These are phyloP conservation scores for Colletotrichum tropicicola DNA, from an alignment of 2,329 filamentous ascomycete genomes.

Conservation along the genomic window DNA sequence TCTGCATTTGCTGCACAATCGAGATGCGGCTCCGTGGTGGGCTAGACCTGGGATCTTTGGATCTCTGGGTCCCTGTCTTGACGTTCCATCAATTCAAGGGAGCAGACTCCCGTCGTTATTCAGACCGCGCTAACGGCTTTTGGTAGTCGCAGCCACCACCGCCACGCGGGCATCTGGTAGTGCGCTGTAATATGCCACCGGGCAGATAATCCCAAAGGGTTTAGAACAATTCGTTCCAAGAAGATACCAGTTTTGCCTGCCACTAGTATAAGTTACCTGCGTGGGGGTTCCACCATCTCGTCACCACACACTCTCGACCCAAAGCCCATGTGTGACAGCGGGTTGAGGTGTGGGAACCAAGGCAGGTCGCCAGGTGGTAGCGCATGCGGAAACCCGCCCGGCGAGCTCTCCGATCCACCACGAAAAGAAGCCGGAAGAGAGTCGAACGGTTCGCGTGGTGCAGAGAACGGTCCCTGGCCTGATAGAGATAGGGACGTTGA, in stretches of 20 bases:
- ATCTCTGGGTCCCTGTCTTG: background rate
- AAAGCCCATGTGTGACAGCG: background rate
- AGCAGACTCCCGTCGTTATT: too few relatives aligned
- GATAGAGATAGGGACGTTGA: background rate
- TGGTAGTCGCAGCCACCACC: too few relatives aligned
- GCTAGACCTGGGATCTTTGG: background rate
- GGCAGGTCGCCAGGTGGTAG: background rate
- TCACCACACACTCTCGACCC: too few relatives aligned
- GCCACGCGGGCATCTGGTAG: too few relatives aligned
- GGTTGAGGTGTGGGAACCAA: background rate
- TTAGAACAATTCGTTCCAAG: too few relatives aligned
- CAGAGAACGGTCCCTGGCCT: background rate
- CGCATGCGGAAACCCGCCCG: background rate
- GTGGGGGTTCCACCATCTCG: conserved; percentile 22
- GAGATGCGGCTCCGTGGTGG: conserved; percentile 25
- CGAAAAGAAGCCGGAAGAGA: conserved; percentile 29
- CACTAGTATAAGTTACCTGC: background rate
- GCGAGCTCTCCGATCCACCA: conserved; percentile 15
- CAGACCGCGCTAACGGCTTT: too few relatives aligned
- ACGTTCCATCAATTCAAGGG: too few relatives aligned
- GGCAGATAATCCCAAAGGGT: too few relatives aligned
- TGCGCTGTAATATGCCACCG: too few relatives aligned
- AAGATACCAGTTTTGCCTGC: too few relatives aligned
- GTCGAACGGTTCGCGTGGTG: background rate
- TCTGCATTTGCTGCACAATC: background rate